Evolutionary conservation across 371 early-diverging fungal species (phyloP), one percentile per base, ranked within the genome.

Genomic region (Conidiobolus incongruus): DNA sequence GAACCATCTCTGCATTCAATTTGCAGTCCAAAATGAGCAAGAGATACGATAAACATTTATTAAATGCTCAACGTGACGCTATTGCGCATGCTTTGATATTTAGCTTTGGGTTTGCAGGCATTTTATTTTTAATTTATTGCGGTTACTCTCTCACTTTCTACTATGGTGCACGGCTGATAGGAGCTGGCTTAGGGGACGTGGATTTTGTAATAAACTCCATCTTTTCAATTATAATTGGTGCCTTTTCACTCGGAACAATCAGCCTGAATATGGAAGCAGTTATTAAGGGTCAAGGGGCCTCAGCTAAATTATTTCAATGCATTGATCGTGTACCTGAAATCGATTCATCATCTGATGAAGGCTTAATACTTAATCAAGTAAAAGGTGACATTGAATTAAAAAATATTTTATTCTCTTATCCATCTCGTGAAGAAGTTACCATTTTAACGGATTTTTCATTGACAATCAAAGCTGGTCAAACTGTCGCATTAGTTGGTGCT

Each of bases 1-100:
- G 90, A 38, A 93, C 93, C 8, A 82, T 90, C 23, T 71, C 68
- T 33, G 68, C 90, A 3, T 91, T 90, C 58, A 73, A 74, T 45
- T 72, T 72, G 15, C 80, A 87, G 58, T 52, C 63, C 17, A 70
- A 80, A 17, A 73, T 81, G 46, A 50, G 65, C 11, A 49, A 52
- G 4, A 57, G 70, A 21, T 95, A 84, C 54, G 56, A 20, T 35
- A 23, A 1, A 56, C 68, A 47, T 53, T 78, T 2, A 55, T 49
- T 15, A 55, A 61, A 26, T 81, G 81, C 2, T 61, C 55, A 33
- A 48, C 51, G 6, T 53, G 63, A 12, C 79, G 75, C 26, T n/a
- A 49, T 67, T 30, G 64, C 56, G 45, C 68, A 70, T 38, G 67
- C 57, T 2, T 35, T 53, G 17, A 50, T 61, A 13, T 54, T 62